phyloP scores from a whole-genome alignment of 164 flowering plant species.

The Pachysandra terminalis region DNA sequence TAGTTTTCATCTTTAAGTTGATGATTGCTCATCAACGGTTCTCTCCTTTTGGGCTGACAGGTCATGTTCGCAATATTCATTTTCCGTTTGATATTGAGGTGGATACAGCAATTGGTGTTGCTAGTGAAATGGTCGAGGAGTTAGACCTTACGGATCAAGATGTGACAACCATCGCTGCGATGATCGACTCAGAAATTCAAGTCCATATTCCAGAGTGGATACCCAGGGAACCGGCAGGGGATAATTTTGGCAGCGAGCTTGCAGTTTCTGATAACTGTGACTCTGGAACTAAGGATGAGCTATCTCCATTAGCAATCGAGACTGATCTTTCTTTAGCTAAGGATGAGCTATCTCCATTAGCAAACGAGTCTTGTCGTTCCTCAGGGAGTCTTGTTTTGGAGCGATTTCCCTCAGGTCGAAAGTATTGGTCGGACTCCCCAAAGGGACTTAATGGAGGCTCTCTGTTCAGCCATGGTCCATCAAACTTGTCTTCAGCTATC shows the following conservation, averaged over 20 bases:
- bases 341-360: slow-evolving; percentile 24
- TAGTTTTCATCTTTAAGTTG: background rate
- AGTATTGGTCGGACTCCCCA: slow-evolving; percentile 75
- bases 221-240: slow-evolving; percentile 32
- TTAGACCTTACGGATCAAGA: slow-evolving; percentile 91
- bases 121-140: slow-evolving; percentile 97
- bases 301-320: slow-evolving; percentile 25
- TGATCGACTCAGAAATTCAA: slow-evolving; percentile 77
- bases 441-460: slow-evolving; percentile 41
- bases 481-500: slow-evolving; percentile 26
- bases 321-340: slow-evolving; percentile 21
- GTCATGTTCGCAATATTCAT: slow-evolving; percentile 80
- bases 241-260: slow-evolving; percentile 21
- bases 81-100: slow-evolving; percentile 85
- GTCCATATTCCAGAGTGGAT: slow-evolving; percentile 67
- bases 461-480: slow-evolving; percentile 33
- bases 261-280: slow-evolving; percentile 22
- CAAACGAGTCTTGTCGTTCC: slow-evolving; percentile 23
- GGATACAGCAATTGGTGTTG: slow-evolving; percentile 83
- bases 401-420: slow-evolving; percentile 71
- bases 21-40: background rate
- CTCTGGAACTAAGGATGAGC: slow-evolving; percentile 23
- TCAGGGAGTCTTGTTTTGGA: slow-evolving; percentile 42
- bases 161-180: slow-evolving; percentile 77
- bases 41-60: slow-evolving; percentile 32